Percentiles rank a stretch among this genome's conserved stretches.
Conservation (phyloP, 2,329 filamentous ascomycete genomes). For the Fusarium brevicatenulatum region DNA sequence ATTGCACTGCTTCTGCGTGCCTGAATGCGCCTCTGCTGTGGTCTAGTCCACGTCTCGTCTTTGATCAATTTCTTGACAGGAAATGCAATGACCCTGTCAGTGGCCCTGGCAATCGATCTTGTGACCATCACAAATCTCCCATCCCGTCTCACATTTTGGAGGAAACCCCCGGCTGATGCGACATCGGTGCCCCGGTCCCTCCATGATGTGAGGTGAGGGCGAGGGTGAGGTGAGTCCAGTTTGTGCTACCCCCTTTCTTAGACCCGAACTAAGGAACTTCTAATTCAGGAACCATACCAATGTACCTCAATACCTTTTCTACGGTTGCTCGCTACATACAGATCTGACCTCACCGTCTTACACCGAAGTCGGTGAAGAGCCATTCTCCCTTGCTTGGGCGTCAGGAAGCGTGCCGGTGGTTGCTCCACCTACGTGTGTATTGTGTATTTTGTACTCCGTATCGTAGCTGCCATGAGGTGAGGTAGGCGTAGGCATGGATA, state of each 20-base stretch:
- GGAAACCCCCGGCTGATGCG: slow-evolving; percentile 37
- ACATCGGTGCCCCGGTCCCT: slow-evolving; percentile 36
- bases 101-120: slow-evolving; percentile 42
- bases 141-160: slow-evolving; percentile 36
- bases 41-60: slow-evolving; percentile 33
- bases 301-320: slow-evolving; percentile 5
- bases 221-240: slow-evolving; percentile 9
- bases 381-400: slow-evolving; percentile 23
- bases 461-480: not conserved
- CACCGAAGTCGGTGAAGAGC: slow-evolving; percentile 41
- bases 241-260: slow-evolving; percentile 16
- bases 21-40: slow-evolving; percentile 23
- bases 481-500: not conserved
- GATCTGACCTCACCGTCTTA: slow-evolving; percentile 37
- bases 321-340: not conserved
- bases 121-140: slow-evolving; percentile 42
- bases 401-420: slow-evolving; percentile 28
- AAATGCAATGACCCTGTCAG: slow-evolving; percentile 19
- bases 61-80: slow-evolving; percentile 10
- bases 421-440: slow-evolving; percentile 31
- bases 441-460: not conserved
- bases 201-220: not conserved
- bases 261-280: slow-evolving; percentile 1
- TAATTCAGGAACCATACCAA: slow-evolving; percentile 12
- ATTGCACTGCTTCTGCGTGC: slow-evolving; percentile 15